Conservation (phyloP, 148 eudicot genomes). For the Persicaria tinctoria region DNA sequence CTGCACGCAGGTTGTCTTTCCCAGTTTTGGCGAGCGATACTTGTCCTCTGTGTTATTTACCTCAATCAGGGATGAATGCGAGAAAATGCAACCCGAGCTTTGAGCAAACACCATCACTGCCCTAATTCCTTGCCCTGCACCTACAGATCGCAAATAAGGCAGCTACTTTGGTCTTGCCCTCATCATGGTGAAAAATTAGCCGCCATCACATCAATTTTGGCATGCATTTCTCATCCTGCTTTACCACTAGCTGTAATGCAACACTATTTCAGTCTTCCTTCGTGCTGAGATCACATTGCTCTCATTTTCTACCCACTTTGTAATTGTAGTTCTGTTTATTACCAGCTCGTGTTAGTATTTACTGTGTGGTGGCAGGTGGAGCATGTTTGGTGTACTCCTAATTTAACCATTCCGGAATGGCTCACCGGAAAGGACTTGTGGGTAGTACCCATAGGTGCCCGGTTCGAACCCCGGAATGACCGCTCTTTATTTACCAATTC, state of each 20-base stretch:
- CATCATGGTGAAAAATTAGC: not conserved
- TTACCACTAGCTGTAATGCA: not conserved
- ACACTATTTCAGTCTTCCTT: not conserved
- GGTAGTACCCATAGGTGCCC: no score
- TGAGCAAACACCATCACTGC: conserved; percentile 10
- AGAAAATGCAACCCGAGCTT: conserved; percentile 49
- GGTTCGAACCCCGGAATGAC: no score
- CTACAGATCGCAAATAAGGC: conserved; percentile 8
- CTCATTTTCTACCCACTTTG: not conserved
- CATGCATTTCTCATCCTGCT: not conserved
- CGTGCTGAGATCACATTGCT: not conserved
- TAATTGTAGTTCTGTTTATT: not conserved
- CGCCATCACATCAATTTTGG: not conserved
- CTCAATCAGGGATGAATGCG: conserved; percentile 63
- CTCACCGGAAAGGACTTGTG: no score
- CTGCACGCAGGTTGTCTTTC: conserved; percentile 53
- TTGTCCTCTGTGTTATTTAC: conserved; percentile 52
- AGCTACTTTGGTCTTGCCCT: not conserved
- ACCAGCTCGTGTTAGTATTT: not conserved
- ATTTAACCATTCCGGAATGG: no score
- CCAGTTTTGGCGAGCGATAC: conserved; percentile 76
- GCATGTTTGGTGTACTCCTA: not conserved
- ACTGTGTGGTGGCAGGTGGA: not conserved
- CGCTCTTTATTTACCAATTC: no score
- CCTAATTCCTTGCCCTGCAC: conserved; percentile 1